These are phyloP conservation scores for Lathyrus oleraceus DNA, from an alignment of 306 rosid genomes.

Conservation along the genomic window DNA sequence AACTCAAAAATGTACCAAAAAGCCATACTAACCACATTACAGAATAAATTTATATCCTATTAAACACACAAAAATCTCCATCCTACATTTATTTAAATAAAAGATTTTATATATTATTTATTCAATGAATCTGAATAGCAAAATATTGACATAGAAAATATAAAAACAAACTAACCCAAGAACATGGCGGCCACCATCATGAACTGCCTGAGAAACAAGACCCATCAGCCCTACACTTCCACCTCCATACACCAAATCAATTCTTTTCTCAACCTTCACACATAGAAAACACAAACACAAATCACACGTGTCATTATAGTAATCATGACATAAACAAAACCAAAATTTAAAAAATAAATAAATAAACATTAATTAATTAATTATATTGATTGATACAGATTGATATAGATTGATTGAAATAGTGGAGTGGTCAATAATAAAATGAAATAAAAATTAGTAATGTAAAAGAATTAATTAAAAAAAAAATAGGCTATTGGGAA, in stretches of 20 bases:
- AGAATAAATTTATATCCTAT: neutral
- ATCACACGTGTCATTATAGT: slow-evolving; percentile 53
- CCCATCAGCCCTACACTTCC: slow-evolving; percentile 99
- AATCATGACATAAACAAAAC: slow-evolving; percentile 30
- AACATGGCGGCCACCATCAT: slow-evolving; percentile 99
- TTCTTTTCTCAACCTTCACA: slow-evolving; percentile 86
- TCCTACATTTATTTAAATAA: too few relatives aligned
- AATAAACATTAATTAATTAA: neutral
- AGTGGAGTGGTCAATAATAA: slow-evolving; percentile 30
- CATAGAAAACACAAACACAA: slow-evolving; percentile 48
- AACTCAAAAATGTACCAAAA: slow-evolving; percentile 6
- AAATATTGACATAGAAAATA: too few relatives aligned
- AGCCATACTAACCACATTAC: neutral
- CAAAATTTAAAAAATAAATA: neutral
- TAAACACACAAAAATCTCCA: too few relatives aligned
- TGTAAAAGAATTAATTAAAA: slow-evolving; percentile 36
- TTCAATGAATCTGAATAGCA: too few relatives aligned
- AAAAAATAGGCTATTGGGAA: slow-evolving; percentile 31
- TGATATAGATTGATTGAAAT: neutral
- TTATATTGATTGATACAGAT: neutral
- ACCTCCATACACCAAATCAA: slow-evolving; percentile 98
- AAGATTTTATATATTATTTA: too few relatives aligned
- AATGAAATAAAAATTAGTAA: slow-evolving; percentile 27
- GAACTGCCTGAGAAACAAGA: slow-evolving; percentile 99
- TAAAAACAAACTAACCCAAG: slow-evolving; percentile 62